These are phyloP conservation scores for Scheffersomyces titani DNA, from an alignment of 1,139 yeast genomes.

Conservation along the genomic window DNA sequence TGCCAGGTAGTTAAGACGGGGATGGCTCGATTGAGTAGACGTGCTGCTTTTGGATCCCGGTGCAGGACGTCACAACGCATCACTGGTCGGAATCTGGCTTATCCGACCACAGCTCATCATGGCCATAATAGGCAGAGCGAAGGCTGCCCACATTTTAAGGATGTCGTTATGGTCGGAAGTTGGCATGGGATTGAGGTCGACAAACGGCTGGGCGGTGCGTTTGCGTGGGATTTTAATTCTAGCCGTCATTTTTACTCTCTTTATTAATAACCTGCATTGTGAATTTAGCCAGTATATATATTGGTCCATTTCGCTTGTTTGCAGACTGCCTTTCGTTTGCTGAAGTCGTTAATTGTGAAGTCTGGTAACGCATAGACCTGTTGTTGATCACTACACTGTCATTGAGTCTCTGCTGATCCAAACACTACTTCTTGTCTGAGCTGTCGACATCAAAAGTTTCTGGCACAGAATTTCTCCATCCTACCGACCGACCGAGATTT, in stretches of 20 bases:
- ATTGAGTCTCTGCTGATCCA: neutral
- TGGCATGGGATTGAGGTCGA: neutral
- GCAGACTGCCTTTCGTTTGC: too few relatives aligned
- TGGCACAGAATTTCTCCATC: neutral
- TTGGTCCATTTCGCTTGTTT: neutral
- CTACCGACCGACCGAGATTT: neutral
- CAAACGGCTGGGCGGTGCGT: neutral
- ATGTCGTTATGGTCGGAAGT: neutral
- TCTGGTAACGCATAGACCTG: neutral
- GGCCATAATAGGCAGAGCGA: neutral
- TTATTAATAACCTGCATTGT: neutral
- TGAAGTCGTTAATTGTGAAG: too few relatives aligned
- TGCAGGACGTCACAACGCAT: neutral
- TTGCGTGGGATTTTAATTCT: neutral
- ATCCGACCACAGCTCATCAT: neutral
- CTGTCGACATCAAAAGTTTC: neutral
- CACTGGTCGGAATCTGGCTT: neutral
- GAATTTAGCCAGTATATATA: neutral
- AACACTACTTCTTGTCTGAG: neutral
- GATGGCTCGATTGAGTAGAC: neutral
- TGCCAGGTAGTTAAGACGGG: too few relatives aligned
- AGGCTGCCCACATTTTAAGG: neutral
- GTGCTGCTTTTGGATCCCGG: neutral
- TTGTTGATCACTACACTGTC: neutral
- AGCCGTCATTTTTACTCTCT: neutral